Base-by-base conservation (phyloP, 2,329 filamentous ascomycete genomes). In the Chrysoporthe cubensis region DNA sequence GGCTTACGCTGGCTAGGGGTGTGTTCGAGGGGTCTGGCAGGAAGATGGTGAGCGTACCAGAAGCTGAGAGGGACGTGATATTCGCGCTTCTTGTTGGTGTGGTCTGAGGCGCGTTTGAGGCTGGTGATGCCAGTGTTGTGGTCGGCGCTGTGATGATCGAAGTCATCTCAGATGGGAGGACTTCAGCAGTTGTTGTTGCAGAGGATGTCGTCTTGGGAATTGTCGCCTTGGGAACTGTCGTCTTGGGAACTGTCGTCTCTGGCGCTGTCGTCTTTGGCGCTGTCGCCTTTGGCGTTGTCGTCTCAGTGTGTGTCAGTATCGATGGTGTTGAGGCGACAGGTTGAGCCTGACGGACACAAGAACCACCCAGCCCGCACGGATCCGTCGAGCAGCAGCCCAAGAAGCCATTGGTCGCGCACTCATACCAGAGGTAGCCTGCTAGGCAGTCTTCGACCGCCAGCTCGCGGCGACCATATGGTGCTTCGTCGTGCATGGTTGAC, bases 351-450 rank as follows among this genome's bases (percentile, higher is more conserved):
- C 68, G 71, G 11, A 78, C 78, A 66, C 80, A 83, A 7, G 66
- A 70, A 2, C 63, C 58, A 6, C 66, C 57, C 60, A 74, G 62
- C 3, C 69, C 66, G 72, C 85, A 87, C 18, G 83, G 79, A 68
- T 84, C 73, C 16, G 78, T 73, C 16, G 75, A 73, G 72, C 84
- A 87, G 62, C 85, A 87, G 21, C 82, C 84, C 2, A 62, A 66
- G 70, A 81, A 84, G 43, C 71, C 69, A 71, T 75, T 80, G 60
- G 63, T 52, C 16, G 60, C 68, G 70, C 83, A 86, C 34, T 69
- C 62, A 70, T 81, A 84, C 70, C 76, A 83, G 42, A 62, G 43
- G 26, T 71, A 71, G 67, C 75, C 77, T 8, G 66, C 3, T 7
- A 74, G 69, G 60, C 82, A 83, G 60, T 63, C 60, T 14, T 37